Conservation (phyloP, 179 eudicot species). For the Silene vulgaris region DNA sequence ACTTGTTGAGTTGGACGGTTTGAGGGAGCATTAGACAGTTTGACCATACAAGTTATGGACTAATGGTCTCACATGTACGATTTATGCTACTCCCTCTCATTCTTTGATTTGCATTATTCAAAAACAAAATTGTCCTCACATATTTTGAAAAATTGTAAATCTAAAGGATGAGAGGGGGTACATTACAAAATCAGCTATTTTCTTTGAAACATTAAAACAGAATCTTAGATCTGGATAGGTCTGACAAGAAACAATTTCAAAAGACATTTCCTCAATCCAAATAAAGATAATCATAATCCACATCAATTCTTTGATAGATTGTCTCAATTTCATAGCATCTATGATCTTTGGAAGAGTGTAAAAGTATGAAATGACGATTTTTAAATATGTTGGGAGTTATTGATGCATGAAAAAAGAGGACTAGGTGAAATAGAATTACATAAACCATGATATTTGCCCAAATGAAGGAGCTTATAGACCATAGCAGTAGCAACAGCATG, state of each 20-base stretch:
- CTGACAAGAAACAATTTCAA: neutral
- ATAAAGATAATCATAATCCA: neutral
- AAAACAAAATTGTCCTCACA: neutral
- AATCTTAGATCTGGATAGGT: neutral
- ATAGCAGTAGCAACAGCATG: slow-evolving; percentile 8
- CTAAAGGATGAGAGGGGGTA: neutral
- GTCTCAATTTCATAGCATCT: neutral
- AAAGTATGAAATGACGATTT: slow-evolving; percentile 1
- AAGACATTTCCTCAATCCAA: neutral
- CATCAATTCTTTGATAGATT: neutral
- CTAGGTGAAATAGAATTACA: neutral
- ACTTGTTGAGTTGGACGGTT: too few relatives aligned
- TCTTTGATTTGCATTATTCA: neutral
- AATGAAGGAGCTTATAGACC: neutral
- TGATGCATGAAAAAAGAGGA: neutral
- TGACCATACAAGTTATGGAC: neutral
- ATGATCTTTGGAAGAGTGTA: neutral
- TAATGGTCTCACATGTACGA: neutral
- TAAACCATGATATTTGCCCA: neutral
- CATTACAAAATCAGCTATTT: neutral
- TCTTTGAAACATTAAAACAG: too few relatives aligned
- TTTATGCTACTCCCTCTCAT: neutral
- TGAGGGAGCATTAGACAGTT: neutral
- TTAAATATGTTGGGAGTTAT: neutral
- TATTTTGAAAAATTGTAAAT: too few relatives aligned